These are phyloP conservation scores for Fragosphaeria purpurea DNA, from an alignment of 2,329 filamentous ascomycete genomes.

Conservation along the genomic window DNA sequence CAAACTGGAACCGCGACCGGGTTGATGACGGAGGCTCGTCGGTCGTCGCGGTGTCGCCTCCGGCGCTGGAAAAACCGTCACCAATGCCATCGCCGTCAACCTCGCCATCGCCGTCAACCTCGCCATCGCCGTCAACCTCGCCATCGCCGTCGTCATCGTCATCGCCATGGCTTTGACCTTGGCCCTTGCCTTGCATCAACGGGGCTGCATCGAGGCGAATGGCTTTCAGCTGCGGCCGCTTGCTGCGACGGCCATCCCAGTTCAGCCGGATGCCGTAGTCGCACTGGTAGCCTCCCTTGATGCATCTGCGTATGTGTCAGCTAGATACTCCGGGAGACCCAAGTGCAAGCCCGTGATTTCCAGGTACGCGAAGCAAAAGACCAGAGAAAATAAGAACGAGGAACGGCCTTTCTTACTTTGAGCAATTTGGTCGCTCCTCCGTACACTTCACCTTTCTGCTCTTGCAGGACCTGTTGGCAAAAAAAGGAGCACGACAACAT, in stretches of 20 bases:
- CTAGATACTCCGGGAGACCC: too few species aligned
- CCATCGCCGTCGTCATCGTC: neutral
- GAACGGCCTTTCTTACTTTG: constrained; percentile 36
- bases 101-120: neutral
- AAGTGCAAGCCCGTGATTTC: too few species aligned
- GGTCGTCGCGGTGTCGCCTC: too few species aligned
- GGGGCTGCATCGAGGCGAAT: constrained; percentile 8
- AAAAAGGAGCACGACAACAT: neutral
- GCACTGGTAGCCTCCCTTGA: constrained; percentile 60
- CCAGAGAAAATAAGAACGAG: too few species aligned
- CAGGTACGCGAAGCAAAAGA: too few species aligned
- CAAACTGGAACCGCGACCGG: constrained; percentile 6
- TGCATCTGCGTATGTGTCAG: constrained; percentile 36
- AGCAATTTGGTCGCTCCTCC: constrained; percentile 63
- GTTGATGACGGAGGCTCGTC: constrained; percentile 1
- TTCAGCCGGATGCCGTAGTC: constrained; percentile 76
- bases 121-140: constrained; percentile 8
- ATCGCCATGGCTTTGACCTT: constrained; percentile 5
- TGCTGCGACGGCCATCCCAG: constrained; percentile 64
- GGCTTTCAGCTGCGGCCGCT: constrained; percentile 34
- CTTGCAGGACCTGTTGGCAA: constrained; percentile 59
- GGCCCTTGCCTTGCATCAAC: constrained; percentile 2
- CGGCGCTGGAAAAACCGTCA: too few species aligned
- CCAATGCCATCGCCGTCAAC: neutral
- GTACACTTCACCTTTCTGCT: constrained; percentile 65